These are phyloP conservation scores for Plasmopara halstedii DNA, from an alignment of 352 stramenopile genomes.

Conservation along the genomic window DNA sequence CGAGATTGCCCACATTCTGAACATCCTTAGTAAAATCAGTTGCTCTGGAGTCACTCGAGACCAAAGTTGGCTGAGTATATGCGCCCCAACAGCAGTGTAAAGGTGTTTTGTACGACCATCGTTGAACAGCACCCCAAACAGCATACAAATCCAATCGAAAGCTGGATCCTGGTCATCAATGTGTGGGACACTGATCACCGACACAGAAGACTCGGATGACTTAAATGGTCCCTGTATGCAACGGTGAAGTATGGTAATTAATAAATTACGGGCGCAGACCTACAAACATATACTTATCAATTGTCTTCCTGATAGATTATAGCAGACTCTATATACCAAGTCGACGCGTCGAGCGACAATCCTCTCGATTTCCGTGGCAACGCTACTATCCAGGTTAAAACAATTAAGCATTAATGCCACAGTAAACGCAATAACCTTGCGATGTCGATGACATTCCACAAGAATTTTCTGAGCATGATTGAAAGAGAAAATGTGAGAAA, in stretches of 20 bases:
- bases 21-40: slow-evolving; percentile 71
- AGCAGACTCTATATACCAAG: slow-evolving; percentile 35
- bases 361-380: slow-evolving; percentile 13
- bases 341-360: slow-evolving; percentile 29
- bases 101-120: slow-evolving; percentile 38
- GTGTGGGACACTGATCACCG: slow-evolving; percentile 1
- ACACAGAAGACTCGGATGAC: background rate
- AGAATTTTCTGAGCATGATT: slow-evolving; percentile 53
- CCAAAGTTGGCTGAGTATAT: slow-evolving; percentile 74
- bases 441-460: slow-evolving; percentile 68
- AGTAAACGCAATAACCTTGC: slow-evolving; percentile 67
- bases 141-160: slow-evolving; percentile 70
- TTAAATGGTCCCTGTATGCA: slow-evolving; percentile 41
- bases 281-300: slow-evolving; percentile 5
- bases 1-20: slow-evolving; percentile 47
- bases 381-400: slow-evolving; percentile 31
- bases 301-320: background rate
- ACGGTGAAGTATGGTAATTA: slow-evolving; percentile 71
- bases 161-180: slow-evolving; percentile 49
- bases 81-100: slow-evolving; percentile 64
- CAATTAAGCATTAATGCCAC: slow-evolving; percentile 63
- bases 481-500: slow-evolving; percentile 1
- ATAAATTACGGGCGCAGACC: slow-evolving; percentile 56
- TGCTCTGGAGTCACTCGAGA: slow-evolving; percentile 76
- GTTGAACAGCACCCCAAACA: slow-evolving; percentile 59